Evolutionary conservation across 2,329 filamentous ascomycete genomes (phyloP), one percentile per base, ranked within the genome.

Genomic region (Phoma sp.): DNA sequence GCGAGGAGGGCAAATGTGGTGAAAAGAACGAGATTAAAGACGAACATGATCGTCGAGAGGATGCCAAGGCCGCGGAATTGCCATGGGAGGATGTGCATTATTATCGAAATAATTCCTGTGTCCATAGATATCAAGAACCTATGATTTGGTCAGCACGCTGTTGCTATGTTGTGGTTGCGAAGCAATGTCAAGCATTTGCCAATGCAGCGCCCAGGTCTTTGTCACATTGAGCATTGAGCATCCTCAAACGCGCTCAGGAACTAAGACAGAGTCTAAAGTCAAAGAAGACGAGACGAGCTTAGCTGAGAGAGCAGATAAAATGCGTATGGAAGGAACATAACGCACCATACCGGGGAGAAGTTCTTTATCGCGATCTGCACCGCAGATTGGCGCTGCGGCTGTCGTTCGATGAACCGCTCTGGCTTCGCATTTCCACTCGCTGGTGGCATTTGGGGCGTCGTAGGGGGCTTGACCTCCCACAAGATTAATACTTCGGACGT

Each of bases 91-190:
- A 81, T 86, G 6, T 87, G 77, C 30, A 80, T 64, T 3, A 82
- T 59, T 67, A 91, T 90, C 34, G 81, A 59, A 11, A 77, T 78
- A 34, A 90, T 81, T 37, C 92, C 74, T 4, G 79, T 76, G n/a
- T 81, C 77, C 21, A 90, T 78, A 1, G 89, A 58, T 28, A 63
- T 59, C 7, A 58, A 51, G 29, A 57, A 60, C 58, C 58, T 61
- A 14, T 4, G 23, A 21, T 29, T 7, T 37, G 6, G 18, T 11
- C 25, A 14, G n/a, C n/a, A n/a, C n/a, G n/a, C 2, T 28, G n/a
- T 28, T 30, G 25, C n/a, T n/a, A n/a, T 6, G 15, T 10, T 17
- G 7, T 9, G 11, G 36, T 11, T 9, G 11, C 15, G 32, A 53
- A 53, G 43, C 26, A 33, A 39, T 29, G 42, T 43, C 18, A 45